A percentile compares a stretch with the other conserved stretches of the same genome.
phyloP scores from a whole-genome alignment of 768 basidiomycete genomes.

The Tylopilus vinaceipallidus region DNA sequence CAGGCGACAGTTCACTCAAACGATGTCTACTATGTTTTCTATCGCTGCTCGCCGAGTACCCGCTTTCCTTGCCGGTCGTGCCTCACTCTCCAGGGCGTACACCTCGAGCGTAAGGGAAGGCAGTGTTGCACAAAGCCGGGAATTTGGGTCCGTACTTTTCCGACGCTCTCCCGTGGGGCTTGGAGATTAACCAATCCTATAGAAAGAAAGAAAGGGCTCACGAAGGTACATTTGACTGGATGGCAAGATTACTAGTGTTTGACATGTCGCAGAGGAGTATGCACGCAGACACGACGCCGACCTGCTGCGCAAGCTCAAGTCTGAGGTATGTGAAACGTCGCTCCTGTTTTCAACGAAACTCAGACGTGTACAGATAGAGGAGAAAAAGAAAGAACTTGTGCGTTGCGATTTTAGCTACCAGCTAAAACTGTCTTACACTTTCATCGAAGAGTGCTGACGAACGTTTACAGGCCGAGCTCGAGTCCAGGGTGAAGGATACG shows the following conservation, averaged over 20 bases:
- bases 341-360: not conserved
- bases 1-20: not conserved
- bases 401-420: conserved; percentile 17
- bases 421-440: conserved; percentile 14
- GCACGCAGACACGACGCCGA: conserved; percentile 55
- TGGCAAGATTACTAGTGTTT: not conserved
- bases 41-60: conserved; percentile 40
- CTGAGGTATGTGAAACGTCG: conserved; percentile 40
- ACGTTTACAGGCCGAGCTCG: conserved; percentile 27
- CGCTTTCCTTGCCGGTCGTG: conserved; percentile 34
- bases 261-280: conserved; percentile 53
- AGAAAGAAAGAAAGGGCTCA: conserved; percentile 76
- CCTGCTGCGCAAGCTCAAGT: conserved; percentile 57
- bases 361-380: conserved; percentile 24
- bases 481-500: conserved; percentile 25
- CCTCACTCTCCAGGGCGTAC: conserved; percentile 33
- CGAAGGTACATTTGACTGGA: conserved; percentile 43
- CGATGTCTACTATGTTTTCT: conserved; percentile 22
- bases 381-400: conserved; percentile 33
- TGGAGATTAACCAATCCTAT: conserved; percentile 3
- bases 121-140: conserved; percentile 58
- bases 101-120: conserved; percentile 48
- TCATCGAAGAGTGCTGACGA: conserved; percentile 11
- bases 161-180: not conserved
- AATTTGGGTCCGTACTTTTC: conserved; percentile 50